Conservation (phyloP, 768 basidiomycete species). For the Gymnopilus dilepis region DNA sequence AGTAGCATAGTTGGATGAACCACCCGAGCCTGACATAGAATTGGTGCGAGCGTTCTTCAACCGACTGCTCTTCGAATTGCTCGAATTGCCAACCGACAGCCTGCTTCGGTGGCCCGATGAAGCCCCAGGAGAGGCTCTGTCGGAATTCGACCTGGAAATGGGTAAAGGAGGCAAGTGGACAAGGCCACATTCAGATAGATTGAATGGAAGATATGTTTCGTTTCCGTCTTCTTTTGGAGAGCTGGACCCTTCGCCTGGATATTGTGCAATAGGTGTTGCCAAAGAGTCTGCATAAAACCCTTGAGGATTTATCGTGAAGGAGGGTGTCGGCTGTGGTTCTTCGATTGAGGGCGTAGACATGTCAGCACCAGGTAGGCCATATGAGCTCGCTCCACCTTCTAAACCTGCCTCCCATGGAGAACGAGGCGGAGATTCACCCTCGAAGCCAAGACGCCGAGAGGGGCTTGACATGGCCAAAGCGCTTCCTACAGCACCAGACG, state of each 20-base stretch:
- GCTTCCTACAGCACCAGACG: constrained; percentile 20
- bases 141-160: constrained; percentile 22
- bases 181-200: constrained; percentile 45
- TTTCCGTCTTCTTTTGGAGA: constrained; percentile 3
- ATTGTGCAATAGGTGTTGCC: constrained; percentile 13
- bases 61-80: background rate
- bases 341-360: background rate
- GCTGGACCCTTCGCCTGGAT: constrained; percentile 1
- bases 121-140: constrained; percentile 19
- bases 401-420: background rate
- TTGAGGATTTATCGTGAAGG: background rate
- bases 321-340: background rate
- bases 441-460: constrained; percentile 17
- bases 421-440: constrained; percentile 9
- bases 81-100: background rate
- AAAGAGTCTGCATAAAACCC: background rate
- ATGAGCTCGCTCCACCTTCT: background rate
- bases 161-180: constrained; percentile 47
- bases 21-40: constrained; percentile 1
- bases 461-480: constrained; percentile 16
- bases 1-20: background rate
- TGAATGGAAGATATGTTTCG: constrained; percentile 34
- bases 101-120: constrained; percentile 14
- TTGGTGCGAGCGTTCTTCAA: background rate
- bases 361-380: background rate